Percentiles rank a stretch among this genome's conserved stretches.
These are phyloP conservation scores for Phytophthora boehmeriae DNA, from an alignment of 352 stramenopile species.

Conservation along the genomic window DNA sequence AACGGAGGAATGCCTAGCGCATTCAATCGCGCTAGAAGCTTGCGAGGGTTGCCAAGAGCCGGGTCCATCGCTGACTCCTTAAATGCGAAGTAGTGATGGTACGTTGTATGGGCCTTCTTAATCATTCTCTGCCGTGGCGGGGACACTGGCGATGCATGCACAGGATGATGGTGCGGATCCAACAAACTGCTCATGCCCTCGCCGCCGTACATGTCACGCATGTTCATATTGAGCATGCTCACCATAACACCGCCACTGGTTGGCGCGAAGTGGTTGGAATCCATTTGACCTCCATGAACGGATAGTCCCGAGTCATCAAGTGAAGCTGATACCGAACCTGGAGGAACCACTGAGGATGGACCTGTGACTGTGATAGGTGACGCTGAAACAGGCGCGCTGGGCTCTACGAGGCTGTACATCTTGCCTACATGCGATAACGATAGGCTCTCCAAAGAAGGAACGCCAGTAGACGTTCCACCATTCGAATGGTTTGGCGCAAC, in stretches of 20 bases:
- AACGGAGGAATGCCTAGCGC: constrained; percentile 93
- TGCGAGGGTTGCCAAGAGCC: constrained; percentile 79
- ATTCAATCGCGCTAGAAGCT: constrained; percentile 90
- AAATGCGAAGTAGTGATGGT: constrained; percentile 78
- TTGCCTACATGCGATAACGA: constrained; percentile 78
- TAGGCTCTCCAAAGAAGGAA: constrained; percentile 69
- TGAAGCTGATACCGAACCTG: constrained; percentile 34
- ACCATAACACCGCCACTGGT: constrained; percentile 67
- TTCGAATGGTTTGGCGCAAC: constrained; percentile 24
- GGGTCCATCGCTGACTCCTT: constrained; percentile 86
- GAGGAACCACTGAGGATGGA: constrained; percentile 33
- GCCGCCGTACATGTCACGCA: constrained; percentile 78
- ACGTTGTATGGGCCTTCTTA: constrained; percentile 69
- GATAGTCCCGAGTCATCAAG: constrained; percentile 40
- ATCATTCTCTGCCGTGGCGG: constrained; percentile 61
- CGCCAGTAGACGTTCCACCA: constrained; percentile 17
- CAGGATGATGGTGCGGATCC: constrained; percentile 50
- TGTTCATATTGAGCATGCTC: constrained; percentile 82
- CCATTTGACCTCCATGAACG: constrained; percentile 40
- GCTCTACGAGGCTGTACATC: constrained; percentile 84
- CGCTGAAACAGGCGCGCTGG: constrained; percentile 62
- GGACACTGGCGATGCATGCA: constrained; percentile 51
- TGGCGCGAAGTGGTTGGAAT: constrained; percentile 69
- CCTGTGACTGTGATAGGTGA: constrained; percentile 47
- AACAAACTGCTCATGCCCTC: constrained; percentile 64